Evolutionary conservation across 2,329 filamentous ascomycete genomes (phyloP), one percentile per base, ranked within the genome.

Genomic region (Talaromyces marneffei): DNA sequence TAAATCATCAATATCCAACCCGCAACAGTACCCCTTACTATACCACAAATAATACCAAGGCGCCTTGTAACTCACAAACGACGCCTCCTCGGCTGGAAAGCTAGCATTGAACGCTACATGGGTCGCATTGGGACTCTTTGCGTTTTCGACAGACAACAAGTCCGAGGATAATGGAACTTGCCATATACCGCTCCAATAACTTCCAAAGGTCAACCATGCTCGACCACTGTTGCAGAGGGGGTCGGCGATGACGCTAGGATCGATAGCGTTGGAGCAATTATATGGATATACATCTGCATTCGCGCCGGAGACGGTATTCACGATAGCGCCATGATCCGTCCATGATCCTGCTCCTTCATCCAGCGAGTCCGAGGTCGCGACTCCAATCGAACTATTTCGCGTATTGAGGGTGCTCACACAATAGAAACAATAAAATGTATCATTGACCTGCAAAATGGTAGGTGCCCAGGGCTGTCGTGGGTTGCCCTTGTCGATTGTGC

Each of bases 131-230:
- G 69, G 66, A 4, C 65, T n/a, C 1, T 56, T 20, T 1, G 66
- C 65, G 2, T 63, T 68, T 16, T 63, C 67, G 9, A 58, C 60
- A 1, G 69, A 69, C 12, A 73, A 46, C 9, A 72, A 57, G 44
- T 71, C 67, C 1, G 65, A 39, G 8, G 62, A 63, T 62, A 89
- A 78, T 37, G 77, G 72, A 1, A 85, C 82, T 69, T 86, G 83
- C 77, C 84, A 88, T 64, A 90, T 80, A 65, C 86, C 83, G 5
- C 76, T 74, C 86, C 87, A 91, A 78, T 88, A 90, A 46, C 84
- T 87, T 46, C 87, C 88, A 63, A 88, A 90, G 57, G 78, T 83
- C 67, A 87, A 72, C 62, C 79, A 80, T 64, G 79, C 81, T 4
- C 67, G 65, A 1, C 27, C 25, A 16, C 16, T 50, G 2, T 67